Conservation (phyloP, 352 stramenopile species). For the Phytopythium mirpurense region DNA sequence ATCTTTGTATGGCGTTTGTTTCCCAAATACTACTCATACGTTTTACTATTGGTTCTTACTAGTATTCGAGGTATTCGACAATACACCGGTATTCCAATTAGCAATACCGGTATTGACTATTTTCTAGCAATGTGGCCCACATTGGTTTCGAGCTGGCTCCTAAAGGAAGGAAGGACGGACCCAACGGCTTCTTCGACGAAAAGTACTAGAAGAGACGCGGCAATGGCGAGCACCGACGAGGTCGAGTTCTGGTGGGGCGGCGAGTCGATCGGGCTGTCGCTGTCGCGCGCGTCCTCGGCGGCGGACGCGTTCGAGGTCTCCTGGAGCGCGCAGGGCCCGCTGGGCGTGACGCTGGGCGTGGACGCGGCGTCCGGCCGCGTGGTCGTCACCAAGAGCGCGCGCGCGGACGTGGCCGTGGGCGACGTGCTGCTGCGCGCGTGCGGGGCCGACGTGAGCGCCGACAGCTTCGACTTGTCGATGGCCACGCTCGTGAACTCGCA, state of each 20-base stretch:
- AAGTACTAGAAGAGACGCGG: too few species aligned
- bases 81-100: too few species aligned
- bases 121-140: too few species aligned
- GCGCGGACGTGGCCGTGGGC: slow-evolving; percentile 42
- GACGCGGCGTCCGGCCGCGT: slow-evolving; percentile 63
- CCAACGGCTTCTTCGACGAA: too few species aligned
- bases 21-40: too few species aligned
- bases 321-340: slow-evolving; percentile 33
- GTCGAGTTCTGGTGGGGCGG: slow-evolving; percentile 6
- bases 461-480: slow-evolving; percentile 54
- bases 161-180: too few species aligned
- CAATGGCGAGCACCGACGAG: neutral
- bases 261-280: slow-evolving; percentile 2
- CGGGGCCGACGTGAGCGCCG: slow-evolving; percentile 34
- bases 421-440: slow-evolving; percentile 51
- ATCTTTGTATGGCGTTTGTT: too few species aligned
- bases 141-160: too few species aligned
- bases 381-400: slow-evolving; percentile 57
- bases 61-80: too few species aligned
- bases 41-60: too few species aligned
- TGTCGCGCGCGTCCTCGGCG: neutral
- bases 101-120: too few species aligned
- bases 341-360: slow-evolving; percentile 72
- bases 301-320: slow-evolving; percentile 16
- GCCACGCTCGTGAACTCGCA: slow-evolving; percentile 43